Evolutionary conservation across 2,329 filamentous ascomycete genomes (phyloP), one percentile per base, ranked within the genome.

Genomic region (Epichloe typhina): DNA sequence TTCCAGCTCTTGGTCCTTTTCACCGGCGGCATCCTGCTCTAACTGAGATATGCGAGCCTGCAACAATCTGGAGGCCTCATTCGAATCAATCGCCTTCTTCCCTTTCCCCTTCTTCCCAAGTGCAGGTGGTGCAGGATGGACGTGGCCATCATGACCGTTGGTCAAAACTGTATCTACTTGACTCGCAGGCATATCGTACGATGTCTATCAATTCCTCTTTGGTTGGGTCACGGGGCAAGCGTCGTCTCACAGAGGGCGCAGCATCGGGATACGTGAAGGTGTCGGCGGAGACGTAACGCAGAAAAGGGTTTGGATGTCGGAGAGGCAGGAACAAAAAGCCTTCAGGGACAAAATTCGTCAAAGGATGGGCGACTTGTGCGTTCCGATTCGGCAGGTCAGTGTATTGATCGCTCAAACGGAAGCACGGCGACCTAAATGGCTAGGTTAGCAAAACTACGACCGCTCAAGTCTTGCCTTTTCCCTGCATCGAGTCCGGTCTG

Each of bases 1-100:
- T 73, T 97, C 93, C 54, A 86, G 81, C 70, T 96, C 90, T 69
- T 96, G 88, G 59, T 95, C 91, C 68, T 94, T 95, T 66, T 95
- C 90, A 53, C 88, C 88, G 11, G 89, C 89, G 47, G 86, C 87
- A 74, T 96, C 90, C 55, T 88, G 86, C 68, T 98, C 93, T 53
- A 98, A 74, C 71, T 97, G 93, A 21, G 89, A 91, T 64, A 98
- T 96, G 64, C 94, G 88, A 55, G 90, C 88, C 55, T 90, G 85
- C 48, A 98, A 79, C 56, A 96, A 78, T 69, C 95, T 94, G 54
- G 88, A 88, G 45, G 90, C 89, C 69, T 97, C 93, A 60, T 81
- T 87, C 19, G 88, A 86, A 65, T 95, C 90, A 56, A 87, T 72
- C 46, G 79, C 74, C 71, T 94, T 95, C 72, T 94, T 95, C 58